A percentile compares a stretch with the other conserved stretches of the same genome.
phyloP scores from a whole-genome alignment of 164 flowering plant species.

The Annona squamosa region DNA sequence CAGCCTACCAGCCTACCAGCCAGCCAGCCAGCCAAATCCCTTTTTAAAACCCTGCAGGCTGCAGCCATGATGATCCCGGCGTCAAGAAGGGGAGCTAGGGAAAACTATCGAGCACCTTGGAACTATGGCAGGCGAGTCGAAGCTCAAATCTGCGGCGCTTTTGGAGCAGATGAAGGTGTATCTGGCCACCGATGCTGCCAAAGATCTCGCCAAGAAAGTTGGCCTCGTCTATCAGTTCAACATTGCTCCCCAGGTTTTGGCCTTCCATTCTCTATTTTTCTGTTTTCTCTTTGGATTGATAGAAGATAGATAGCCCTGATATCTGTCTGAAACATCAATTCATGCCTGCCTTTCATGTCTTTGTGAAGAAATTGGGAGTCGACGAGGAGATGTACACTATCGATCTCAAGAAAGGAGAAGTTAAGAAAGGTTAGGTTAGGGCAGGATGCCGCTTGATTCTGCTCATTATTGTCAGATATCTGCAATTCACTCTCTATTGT shows the following conservation, averaged over 20 bases:
- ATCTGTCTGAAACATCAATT: neutral
- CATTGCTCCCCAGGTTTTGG: conserved; percentile 75
- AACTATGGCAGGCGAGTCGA: conserved; percentile 15
- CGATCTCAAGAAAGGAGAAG: conserved; percentile 93
- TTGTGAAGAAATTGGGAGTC: conserved; percentile 69
- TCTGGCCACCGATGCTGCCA: conserved; percentile 75
- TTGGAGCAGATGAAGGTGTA: conserved; percentile 79
- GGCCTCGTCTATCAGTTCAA: conserved; percentile 83
- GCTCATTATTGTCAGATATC: neutral
- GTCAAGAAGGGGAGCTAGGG: neutral
- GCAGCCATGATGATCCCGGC: too few relatives aligned
- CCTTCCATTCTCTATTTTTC: conserved; percentile 1
- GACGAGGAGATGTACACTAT: conserved; percentile 62
- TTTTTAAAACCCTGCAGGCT: too few relatives aligned
- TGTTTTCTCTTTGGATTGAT: neutral
- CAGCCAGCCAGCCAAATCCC: too few relatives aligned
- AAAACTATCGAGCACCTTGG: neutral
- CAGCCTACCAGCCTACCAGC: too few relatives aligned
- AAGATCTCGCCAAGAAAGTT: conserved; percentile 55
- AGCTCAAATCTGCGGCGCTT: conserved; percentile 63
- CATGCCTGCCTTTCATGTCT: conserved; percentile 8
- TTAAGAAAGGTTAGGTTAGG: conserved; percentile 58
- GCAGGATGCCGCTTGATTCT: neutral
- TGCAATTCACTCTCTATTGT: neutral
- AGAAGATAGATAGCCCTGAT: neutral